Evolutionary conservation across 83 land plant species (phyloP), one percentile per base, ranked within the genome.

Genomic region (Larix sibirica): DNA sequence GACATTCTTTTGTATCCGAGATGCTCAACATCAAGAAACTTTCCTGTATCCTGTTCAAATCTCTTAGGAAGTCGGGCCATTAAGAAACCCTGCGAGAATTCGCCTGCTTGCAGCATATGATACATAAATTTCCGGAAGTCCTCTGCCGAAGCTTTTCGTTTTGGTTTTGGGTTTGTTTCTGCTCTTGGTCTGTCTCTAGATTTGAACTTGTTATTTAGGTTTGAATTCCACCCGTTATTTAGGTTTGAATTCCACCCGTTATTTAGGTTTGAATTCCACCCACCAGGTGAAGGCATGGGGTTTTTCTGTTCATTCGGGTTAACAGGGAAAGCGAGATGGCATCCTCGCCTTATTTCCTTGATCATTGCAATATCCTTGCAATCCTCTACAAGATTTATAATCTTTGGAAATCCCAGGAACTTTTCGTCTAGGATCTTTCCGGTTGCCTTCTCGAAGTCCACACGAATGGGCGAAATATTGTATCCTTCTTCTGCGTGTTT

Each of bases 31-130:
- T 71, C 76, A 40, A 71, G 76, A 40, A 44, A 33, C 40, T 71
- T 71, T 40, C 76, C 76, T 7, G 23, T 17, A 40, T 18, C 6
- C 2, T 44, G n/a, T 42, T 71, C 76, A 71, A 71, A 71, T 8
- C 21, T 40, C 42, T 71, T 38, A 42, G 54, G 54, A 2, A 71
- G 54, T 20, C 42, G 6, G 50, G 54, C 36, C 54, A 71, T 38
- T 10, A 71, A 47, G 21, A 38, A 71, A 40, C 76, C 76, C 76
- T 71, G 76, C n/a, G 76, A 71, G 54, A 71, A 71, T 17, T 38
- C 47, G 3, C 54, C 76, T 6, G 18, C 17, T n/a, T 36, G 18
- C 47, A 71, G 50, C 76, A 71, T 40, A 71, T 71, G 24, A 10
- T 38, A 20, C 4, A 70, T 36, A 33, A 70, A 70, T 40, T 8